phyloP scores from a whole-genome alignment of 2,329 filamentous ascomycete genomes.

The Ceratocystiopsis sp. region DNA sequence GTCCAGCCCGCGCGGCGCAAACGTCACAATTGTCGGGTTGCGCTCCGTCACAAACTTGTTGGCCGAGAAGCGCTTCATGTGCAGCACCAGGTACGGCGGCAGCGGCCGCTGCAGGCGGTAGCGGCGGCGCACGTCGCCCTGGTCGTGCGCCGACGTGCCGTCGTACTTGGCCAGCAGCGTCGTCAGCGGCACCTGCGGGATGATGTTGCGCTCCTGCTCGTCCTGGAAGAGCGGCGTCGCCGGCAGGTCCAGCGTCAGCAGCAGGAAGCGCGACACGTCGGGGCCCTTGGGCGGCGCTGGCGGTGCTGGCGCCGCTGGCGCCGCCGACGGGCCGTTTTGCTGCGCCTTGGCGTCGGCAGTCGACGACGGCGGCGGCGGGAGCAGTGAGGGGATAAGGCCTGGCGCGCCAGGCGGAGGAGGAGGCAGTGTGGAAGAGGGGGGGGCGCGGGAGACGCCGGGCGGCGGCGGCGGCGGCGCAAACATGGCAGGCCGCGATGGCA shows the following conservation, averaged over 20 bases:
- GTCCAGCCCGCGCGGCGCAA: constrained; percentile 68
- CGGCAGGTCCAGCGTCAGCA: constrained; percentile 85
- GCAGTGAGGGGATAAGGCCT: neutral
- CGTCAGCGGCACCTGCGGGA: constrained; percentile 75
- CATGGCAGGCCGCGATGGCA: neutral
- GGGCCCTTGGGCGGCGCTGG: constrained; percentile 40
- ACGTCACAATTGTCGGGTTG: constrained; percentile 96
- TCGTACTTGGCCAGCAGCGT: constrained; percentile 86
- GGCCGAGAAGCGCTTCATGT: constrained; percentile 90
- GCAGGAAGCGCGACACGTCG: constrained; percentile 64
- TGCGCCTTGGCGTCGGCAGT: neutral
- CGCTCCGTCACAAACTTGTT: constrained; percentile 96
- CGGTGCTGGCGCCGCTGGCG: neutral
- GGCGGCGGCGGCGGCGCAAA: constrained; percentile 1
- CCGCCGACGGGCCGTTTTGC: neutral
- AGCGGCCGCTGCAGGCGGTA: constrained; percentile 83
- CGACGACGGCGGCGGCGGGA: neutral
- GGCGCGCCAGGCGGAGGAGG: neutral
- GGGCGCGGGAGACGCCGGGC: neutral
- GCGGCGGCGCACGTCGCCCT: constrained; percentile 70
- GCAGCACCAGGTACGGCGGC: constrained; percentile 79
- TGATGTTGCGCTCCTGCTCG: constrained; percentile 86
- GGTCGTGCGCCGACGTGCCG: constrained; percentile 71
- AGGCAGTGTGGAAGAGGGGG: neutral
- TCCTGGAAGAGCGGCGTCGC: constrained; percentile 91